A percentile compares a stretch with the other conserved stretches of the same genome.
Evolutionary conservation across 306 rosid species (phyloP).

Genomic region (Sicyos edulis): DNA sequence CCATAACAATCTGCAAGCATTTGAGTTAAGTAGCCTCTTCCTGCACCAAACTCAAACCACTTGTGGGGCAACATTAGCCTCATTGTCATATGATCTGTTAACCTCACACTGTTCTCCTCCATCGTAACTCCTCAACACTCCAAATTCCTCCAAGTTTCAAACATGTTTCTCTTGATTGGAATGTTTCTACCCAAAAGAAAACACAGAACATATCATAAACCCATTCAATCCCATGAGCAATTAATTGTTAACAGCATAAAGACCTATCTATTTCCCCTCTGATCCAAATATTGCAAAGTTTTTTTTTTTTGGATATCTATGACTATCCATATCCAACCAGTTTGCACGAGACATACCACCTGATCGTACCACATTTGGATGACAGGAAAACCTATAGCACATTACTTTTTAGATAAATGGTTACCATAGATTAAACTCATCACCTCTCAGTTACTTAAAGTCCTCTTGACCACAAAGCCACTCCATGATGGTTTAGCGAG

Average conservation of each 20-base stretch:
- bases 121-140: constrained; percentile 42
- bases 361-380: no score
- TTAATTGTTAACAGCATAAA: background rate
- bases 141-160: constrained; percentile 65
- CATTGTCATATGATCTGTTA: no score
- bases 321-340: no score
- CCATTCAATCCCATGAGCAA: constrained; percentile 25
- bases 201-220: constrained; percentile 26
- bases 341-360: no score
- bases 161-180: constrained; percentile 88
- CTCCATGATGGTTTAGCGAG: no score
- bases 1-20: constrained; percentile 92
- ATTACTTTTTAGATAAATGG: no score
- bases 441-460: no score
- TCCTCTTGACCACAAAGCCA: no score
- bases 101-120: constrained; percentile 18
- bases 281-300: constrained; percentile 72
- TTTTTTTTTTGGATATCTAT: constrained; percentile 23
- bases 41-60: constrained; percentile 97
- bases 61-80: constrained; percentile 33
- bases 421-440: no score
- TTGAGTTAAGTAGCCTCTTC: constrained; percentile 89
- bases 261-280: constrained; percentile 67
- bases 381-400: no score
- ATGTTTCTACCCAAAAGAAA: constrained; percentile 61